Conservation (phyloP, 805 yeast species). For the Candida schatavii region DNA sequence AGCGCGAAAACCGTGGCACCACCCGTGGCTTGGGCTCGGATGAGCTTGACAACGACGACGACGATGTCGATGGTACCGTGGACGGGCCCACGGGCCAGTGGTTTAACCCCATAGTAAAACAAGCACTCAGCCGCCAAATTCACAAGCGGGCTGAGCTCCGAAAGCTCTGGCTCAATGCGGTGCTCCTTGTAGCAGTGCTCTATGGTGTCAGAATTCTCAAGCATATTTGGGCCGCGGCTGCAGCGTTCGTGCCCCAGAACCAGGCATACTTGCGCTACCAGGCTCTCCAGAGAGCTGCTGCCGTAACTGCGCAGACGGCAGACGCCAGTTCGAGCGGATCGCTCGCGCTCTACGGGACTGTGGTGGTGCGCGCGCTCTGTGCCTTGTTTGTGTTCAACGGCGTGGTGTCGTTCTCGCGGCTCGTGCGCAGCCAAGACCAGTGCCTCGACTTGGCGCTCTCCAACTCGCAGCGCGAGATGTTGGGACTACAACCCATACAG, state of each 20-base stretch:
- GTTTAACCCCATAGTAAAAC: constrained; percentile 41
- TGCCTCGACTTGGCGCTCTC: constrained; percentile 51
- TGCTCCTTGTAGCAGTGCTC: constrained; percentile 17
- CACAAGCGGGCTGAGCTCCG: constrained; percentile 38
- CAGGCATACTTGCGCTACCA: not conserved
- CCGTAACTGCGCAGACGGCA: not conserved
- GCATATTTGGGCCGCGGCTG: not conserved
- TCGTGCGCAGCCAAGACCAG: constrained; percentile 44
- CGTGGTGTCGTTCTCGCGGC: constrained; percentile 20
- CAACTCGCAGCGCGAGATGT: constrained; percentile 41
- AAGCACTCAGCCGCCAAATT: constrained; percentile 44
- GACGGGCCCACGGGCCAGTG: constrained; percentile 27
- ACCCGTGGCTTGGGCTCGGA: not conserved
- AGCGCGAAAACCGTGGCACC: not conserved
- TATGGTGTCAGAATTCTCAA: constrained; percentile 20
- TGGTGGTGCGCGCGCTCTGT: constrained; percentile 19
- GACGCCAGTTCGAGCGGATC: not conserved
- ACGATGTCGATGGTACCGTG: constrained; percentile 4
- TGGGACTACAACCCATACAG: constrained; percentile 33
- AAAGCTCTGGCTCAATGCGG: constrained; percentile 24
- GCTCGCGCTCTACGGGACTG: constrained; percentile 25
- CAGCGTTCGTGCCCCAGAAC: not conserved
- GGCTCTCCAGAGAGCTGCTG: not conserved
- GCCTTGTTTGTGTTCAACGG: constrained; percentile 25
- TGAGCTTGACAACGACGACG: constrained; percentile 10